phyloP scores from a whole-genome alignment of 75 land plant species.

The Cupressus sempervirens region DNA sequence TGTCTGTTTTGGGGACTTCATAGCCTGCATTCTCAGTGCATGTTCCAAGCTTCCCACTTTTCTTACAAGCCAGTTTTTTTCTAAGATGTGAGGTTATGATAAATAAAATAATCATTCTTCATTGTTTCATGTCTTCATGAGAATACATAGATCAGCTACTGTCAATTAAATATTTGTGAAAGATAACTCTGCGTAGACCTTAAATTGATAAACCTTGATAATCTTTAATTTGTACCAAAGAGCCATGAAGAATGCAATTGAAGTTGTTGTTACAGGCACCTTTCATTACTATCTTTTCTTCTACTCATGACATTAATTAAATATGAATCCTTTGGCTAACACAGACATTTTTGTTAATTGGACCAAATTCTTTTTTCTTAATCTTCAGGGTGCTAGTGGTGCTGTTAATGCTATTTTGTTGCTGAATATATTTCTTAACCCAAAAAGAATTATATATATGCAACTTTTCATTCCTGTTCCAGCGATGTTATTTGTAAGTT shows the following conservation, averaged over 20 bases:
- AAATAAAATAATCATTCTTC: neutral
- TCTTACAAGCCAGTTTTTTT: neutral
- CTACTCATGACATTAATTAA: neutral
- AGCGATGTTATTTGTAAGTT: conserved; percentile 57
- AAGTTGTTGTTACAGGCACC: neutral
- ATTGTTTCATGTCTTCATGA: neutral
- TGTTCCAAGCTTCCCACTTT: neutral
- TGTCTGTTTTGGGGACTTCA: neutral
- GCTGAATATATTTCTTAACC: conserved; percentile 68
- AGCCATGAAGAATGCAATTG: neutral
- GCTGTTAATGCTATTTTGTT: conserved; percentile 85
- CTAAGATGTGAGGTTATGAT: neutral
- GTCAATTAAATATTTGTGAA: neutral
- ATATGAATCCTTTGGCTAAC: neutral
- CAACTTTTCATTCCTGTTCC: conserved; percentile 80
- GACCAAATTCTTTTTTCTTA: conserved; percentile 7
- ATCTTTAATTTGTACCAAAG: neutral
- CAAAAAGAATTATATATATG: conserved; percentile 45
- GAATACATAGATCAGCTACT: neutral
- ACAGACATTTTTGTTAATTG: neutral
- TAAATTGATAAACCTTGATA: neutral
- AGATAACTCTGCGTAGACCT: neutral
- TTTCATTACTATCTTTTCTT: neutral
- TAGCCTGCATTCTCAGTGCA: neutral
- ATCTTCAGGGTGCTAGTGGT: conserved; percentile 84